phyloP scores from a whole-genome alignment of 2,329 filamentous ascomycete species.

The Emmonsia crescens region DNA sequence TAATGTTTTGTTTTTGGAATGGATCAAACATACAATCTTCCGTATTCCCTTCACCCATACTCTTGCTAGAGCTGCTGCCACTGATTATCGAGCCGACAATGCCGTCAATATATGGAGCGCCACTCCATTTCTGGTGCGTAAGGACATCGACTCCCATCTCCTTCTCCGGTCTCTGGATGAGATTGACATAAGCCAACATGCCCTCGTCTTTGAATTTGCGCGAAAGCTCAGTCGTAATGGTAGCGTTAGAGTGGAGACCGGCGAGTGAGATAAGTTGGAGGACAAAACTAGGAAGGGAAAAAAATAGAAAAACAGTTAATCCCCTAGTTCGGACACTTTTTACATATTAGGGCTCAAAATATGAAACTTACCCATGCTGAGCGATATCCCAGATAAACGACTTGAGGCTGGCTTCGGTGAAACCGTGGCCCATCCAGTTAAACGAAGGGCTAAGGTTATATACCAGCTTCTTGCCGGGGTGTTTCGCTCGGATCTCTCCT shows the following conservation, averaged over 20 bases:
- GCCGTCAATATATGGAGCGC: conserved; percentile 69
- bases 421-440: conserved; percentile 97
- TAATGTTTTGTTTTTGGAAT: neutral
- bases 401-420: conserved; percentile 68
- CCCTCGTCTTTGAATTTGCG: conserved; percentile 77
- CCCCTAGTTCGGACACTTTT: conserved; percentile 34
- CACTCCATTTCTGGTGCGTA: conserved; percentile 77
- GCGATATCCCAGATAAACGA: conserved; percentile 96
- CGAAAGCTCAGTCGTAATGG: conserved; percentile 62
- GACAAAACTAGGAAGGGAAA: conserved; percentile 39
- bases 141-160: conserved; percentile 84
- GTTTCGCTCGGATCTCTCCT: conserved; percentile 56
- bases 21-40: conserved; percentile 42
- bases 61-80: conserved; percentile 77
- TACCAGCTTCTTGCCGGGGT: conserved; percentile 77
- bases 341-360: neutral
- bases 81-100: conserved; percentile 85
- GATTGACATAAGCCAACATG: conserved; percentile 94
- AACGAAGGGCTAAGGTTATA: conserved; percentile 96
- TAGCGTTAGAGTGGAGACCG: conserved; percentile 53
- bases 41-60: conserved; percentile 91
- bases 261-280: conserved; percentile 55
- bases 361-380: conserved; percentile 60
- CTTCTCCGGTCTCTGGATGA: conserved; percentile 83
- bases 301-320: neutral